These are phyloP conservation scores for Nothomitra cinnamomea DNA, from an alignment of 2,329 filamentous ascomycete species.

Conservation along the genomic window DNA sequence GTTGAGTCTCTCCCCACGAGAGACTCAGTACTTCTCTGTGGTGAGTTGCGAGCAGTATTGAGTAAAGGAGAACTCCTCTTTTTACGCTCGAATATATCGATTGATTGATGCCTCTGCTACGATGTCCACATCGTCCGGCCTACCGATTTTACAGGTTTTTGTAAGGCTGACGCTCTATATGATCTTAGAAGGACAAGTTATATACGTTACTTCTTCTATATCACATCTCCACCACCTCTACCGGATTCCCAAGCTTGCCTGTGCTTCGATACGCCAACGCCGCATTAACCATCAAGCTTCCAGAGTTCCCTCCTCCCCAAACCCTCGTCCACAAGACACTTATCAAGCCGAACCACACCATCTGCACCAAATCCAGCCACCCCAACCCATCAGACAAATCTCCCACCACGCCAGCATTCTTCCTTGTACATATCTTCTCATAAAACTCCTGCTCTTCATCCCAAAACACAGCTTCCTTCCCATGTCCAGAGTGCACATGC, in stretches of 20 bases:
- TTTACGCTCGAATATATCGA: too few species aligned
- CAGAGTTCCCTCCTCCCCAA: conserved; percentile 32
- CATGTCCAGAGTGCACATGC: conserved; percentile 64
- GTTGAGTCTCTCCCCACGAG: too few species aligned
- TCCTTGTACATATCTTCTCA: conserved; percentile 40
- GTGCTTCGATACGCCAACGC: conserved; percentile 38
- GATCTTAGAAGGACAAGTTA: too few species aligned
- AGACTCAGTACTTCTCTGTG: too few species aligned
- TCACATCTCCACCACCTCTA: conserved; percentile 7
- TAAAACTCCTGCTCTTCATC: conserved; percentile 56
- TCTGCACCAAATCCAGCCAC: conserved; percentile 30
- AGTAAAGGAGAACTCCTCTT: too few species aligned
- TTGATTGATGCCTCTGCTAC: too few species aligned
- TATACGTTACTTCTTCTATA: not conserved
- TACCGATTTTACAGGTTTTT: too few species aligned
- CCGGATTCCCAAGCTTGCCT: conserved; percentile 27
- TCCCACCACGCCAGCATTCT: conserved; percentile 16
- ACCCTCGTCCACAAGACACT: conserved; percentile 37
- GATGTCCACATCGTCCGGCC: too few species aligned
- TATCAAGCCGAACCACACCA: conserved; percentile 30
- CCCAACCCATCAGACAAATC: conserved; percentile 21
- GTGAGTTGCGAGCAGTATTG: too few species aligned
- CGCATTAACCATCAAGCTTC: conserved; percentile 39
- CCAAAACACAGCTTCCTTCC: conserved; percentile 53
- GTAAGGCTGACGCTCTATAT: too few species aligned